phyloP scores from a whole-genome alignment of 495 filamentous ascomycete genomes.

The Penicillium antarcticum region DNA sequence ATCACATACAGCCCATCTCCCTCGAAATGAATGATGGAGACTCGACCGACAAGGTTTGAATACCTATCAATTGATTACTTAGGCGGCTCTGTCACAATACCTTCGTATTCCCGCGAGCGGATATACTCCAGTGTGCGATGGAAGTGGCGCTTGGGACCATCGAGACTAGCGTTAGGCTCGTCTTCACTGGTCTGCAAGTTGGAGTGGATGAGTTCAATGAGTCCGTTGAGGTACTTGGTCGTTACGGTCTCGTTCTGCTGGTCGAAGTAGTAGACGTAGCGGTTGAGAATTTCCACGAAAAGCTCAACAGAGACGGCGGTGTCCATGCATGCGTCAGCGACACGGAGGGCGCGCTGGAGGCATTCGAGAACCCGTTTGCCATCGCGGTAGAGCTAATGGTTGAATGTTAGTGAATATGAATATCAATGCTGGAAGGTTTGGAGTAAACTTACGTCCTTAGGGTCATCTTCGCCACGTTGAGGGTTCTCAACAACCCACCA shows the following conservation, averaged over 20 bases:
- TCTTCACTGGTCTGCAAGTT: slow-evolving; percentile 81
- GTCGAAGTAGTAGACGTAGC: slow-evolving; percentile 99
- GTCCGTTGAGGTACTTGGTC: slow-evolving; percentile 94
- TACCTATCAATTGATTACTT: slow-evolving; percentile 21
- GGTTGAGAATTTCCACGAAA: slow-evolving; percentile 96
- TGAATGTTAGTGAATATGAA: slow-evolving; percentile 2
- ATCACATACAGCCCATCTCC: slow-evolving; percentile 1
- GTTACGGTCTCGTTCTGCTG: slow-evolving; percentile 98
- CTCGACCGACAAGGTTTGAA: neutral
- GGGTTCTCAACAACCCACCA: slow-evolving; percentile 96
- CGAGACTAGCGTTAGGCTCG: slow-evolving; percentile 66
- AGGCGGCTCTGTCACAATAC: slow-evolving; percentile 71
- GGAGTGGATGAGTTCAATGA: slow-evolving; percentile 97
- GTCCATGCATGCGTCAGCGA: slow-evolving; percentile 99
- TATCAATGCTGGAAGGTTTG: neutral
- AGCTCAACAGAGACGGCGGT: slow-evolving; percentile 96
- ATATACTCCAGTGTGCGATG: slow-evolving; percentile 93
- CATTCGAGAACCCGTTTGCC: slow-evolving; percentile 96
- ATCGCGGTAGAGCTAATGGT: slow-evolving; percentile 80
- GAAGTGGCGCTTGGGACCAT: slow-evolving; percentile 88
- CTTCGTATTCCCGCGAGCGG: slow-evolving; percentile 84
- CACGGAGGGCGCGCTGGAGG: slow-evolving; percentile 88
- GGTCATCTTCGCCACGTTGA: slow-evolving; percentile 76
- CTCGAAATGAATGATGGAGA: neutral
- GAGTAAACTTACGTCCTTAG: slow-evolving; percentile 65